Percentiles rank a stretch among this genome's conserved stretches.
Evolutionary conservation across 225 moss, liverwort and hornwort species (phyloP).

Genomic region (Pleurozium schreberi): DNA sequence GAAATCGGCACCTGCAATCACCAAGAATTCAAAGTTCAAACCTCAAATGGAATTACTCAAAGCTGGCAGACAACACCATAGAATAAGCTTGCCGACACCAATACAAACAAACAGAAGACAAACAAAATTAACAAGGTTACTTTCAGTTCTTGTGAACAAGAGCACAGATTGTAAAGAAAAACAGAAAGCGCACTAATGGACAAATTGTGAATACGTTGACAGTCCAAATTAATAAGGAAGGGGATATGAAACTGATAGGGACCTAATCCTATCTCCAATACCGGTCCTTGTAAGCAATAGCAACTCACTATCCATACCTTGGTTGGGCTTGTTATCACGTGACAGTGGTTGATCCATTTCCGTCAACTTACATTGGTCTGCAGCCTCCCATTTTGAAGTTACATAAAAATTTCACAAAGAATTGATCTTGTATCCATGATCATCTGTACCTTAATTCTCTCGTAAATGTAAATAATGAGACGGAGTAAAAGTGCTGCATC

Average conservation of each 20-base stretch:
- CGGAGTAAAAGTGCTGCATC: not conserved
- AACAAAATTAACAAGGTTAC: not conserved
- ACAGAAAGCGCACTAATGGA: not conserved
- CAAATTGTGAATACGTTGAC: not conserved
- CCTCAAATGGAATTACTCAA: not conserved
- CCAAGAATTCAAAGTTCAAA: not conserved
- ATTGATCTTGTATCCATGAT: constrained; percentile 54
- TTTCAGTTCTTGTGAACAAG: not conserved
- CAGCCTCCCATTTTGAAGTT: not conserved
- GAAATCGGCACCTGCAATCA: not conserved
- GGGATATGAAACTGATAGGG: not conserved
- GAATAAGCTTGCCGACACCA: not conserved
- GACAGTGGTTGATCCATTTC: not conserved
- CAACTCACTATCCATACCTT: not conserved
- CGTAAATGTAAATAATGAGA: not conserved
- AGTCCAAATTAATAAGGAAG: not conserved
- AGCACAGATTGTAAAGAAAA: not conserved
- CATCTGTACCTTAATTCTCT: constrained; percentile 72
- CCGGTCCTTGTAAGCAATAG: not conserved
- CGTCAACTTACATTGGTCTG: not conserved
- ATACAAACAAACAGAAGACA: not conserved
- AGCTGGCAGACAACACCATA: not conserved
- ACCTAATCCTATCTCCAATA: not conserved
- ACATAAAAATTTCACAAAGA: not conserved
- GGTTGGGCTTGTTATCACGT: not conserved